phyloP scores from a whole-genome alignment of 23 red algal genomes.

The Gracilaria domingensis region DNA sequence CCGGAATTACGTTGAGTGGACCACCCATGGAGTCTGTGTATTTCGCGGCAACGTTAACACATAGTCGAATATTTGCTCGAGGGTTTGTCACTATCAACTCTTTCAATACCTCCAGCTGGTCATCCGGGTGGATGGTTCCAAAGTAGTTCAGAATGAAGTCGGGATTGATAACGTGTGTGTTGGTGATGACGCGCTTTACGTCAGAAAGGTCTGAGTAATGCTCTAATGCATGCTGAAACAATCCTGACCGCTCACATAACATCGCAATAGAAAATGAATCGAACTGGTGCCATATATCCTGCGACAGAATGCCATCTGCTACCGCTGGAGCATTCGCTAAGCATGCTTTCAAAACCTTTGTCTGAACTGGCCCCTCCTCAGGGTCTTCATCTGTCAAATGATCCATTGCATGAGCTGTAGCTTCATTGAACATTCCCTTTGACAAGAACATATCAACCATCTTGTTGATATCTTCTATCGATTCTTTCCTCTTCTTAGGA shows the following conservation, averaged over 20 bases:
- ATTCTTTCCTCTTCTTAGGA: conserved; percentile 58
- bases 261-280: conserved; percentile 84
- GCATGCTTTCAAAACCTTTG: conserved; percentile 91
- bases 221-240: conserved; percentile 97
- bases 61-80: conserved; percentile 89
- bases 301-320: conserved; percentile 95
- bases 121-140: conserved; percentile 84
- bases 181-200: conserved; percentile 93
- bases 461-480: conserved; percentile 76
- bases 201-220: conserved; percentile 87
- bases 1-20: conserved; percentile 69
- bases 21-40: conserved; percentile 94
- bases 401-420: conserved; percentile 87
- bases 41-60: conserved; percentile 85
- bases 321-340: conserved; percentile 86
- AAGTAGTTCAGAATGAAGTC: conserved; percentile 96
- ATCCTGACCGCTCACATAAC: conserved; percentile 90
- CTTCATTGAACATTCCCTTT: conserved; percentile 93
- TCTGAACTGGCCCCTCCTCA: conserved; percentile 85
- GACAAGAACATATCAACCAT: conserved; percentile 94
- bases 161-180: conserved; percentile 93
- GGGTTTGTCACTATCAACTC: conserved; percentile 88
- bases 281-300: conserved; percentile 98
- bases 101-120: conserved; percentile 85
- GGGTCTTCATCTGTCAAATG: conserved; percentile 80